Percentiles rank a stretch among this genome's conserved stretches.
phyloP scores from a whole-genome alignment of 805 yeast species.

The Candida arabinofermentans region DNA sequence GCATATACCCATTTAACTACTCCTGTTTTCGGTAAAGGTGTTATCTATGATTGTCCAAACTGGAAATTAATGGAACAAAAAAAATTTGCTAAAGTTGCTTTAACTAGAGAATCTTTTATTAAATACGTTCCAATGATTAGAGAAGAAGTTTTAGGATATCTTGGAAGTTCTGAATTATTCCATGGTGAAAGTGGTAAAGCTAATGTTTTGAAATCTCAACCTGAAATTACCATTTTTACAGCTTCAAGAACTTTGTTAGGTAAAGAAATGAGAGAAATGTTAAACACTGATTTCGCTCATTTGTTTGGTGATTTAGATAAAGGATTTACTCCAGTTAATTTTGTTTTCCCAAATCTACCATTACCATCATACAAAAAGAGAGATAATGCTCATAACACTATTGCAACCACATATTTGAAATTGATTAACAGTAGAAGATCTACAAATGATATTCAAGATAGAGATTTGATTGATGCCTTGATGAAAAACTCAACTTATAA shows the following conservation, averaged over 20 bases:
- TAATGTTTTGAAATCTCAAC: slow-evolving; percentile 78
- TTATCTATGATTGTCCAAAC: slow-evolving; percentile 95
- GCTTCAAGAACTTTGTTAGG: slow-evolving; percentile 92
- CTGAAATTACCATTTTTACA: slow-evolving; percentile 94
- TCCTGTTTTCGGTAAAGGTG: slow-evolving; percentile 98
- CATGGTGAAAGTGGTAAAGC: slow-evolving; percentile 44
- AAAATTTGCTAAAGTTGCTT: slow-evolving; percentile 88
- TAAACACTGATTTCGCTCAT: slow-evolving; percentile 78
- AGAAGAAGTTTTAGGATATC: slow-evolving; percentile 69
- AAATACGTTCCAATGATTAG: slow-evolving; percentile 84
- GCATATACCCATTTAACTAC: slow-evolving; percentile 96
- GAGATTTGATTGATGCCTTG: slow-evolving; percentile 87
- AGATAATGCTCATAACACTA: slow-evolving; percentile 81
- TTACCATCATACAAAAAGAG: slow-evolving; percentile 70
- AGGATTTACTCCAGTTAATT: slow-evolving; percentile 94
- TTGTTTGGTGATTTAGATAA: slow-evolving; percentile 89
- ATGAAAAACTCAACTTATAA: slow-evolving; percentile 81
- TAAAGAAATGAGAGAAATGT: slow-evolving; percentile 80
- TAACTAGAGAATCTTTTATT: slow-evolving; percentile 80
- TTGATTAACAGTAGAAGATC: slow-evolving; percentile 72
- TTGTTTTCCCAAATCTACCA: slow-evolving; percentile 92
- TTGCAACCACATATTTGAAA: slow-evolving; percentile 75
- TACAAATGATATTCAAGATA: slow-evolving; percentile 70
- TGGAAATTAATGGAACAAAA: slow-evolving; percentile 95
- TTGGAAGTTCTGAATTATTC: slow-evolving; percentile 50